A percentile compares a stretch with the other conserved stretches of the same genome.
Evolutionary conservation across 768 basidiomycete genomes (phyloP).

Genomic region (Suillus occidentalis): DNA sequence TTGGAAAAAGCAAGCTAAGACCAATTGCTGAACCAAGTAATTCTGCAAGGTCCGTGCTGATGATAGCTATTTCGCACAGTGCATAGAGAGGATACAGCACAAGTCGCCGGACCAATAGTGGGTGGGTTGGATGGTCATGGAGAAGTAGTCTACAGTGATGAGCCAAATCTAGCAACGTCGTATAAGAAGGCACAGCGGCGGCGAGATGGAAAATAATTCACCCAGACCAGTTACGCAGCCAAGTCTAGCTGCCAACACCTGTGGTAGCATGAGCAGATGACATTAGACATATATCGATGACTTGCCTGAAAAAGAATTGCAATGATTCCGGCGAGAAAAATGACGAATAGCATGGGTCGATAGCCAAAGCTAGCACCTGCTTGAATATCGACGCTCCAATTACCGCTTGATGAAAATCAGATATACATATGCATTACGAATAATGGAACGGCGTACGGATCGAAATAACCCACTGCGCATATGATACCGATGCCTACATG

Average conservation of each 20-base stretch:
- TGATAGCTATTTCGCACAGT: slow-evolving; percentile 50
- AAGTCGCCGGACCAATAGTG: slow-evolving; percentile 36
- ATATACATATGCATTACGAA: neutral
- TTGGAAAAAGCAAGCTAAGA: slow-evolving; percentile 50
- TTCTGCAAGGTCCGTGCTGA: slow-evolving; percentile 60
- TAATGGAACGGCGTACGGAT: slow-evolving; percentile 23
- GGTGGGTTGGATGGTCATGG: slow-evolving; percentile 42
- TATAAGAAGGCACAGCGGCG: neutral
- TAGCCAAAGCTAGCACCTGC: slow-evolving; percentile 46
- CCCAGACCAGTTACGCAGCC: slow-evolving; percentile 35
- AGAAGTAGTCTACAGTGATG: slow-evolving; percentile 49
- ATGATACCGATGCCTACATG: slow-evolving; percentile 43
- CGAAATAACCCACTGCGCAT: slow-evolving; percentile 38
- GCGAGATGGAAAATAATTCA: slow-evolving; percentile 3
- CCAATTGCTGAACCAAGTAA: slow-evolving; percentile 62
- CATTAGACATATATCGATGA: neutral
- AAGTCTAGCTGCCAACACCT: slow-evolving; percentile 43
- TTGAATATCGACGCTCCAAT: slow-evolving; percentile 46
- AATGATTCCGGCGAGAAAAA: slow-evolving; percentile 44
- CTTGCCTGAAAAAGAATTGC: slow-evolving; percentile 43
- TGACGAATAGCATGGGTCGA: slow-evolving; percentile 43
- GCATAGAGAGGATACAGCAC: slow-evolving; percentile 48
- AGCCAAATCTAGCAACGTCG: slow-evolving; percentile 39
- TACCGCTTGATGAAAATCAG: slow-evolving; percentile 26
- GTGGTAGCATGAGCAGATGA: neutral